Conservation (phyloP, 225 moss, liverwort and hornwort genomes). For the Pseudoscleropodium purum region DNA sequence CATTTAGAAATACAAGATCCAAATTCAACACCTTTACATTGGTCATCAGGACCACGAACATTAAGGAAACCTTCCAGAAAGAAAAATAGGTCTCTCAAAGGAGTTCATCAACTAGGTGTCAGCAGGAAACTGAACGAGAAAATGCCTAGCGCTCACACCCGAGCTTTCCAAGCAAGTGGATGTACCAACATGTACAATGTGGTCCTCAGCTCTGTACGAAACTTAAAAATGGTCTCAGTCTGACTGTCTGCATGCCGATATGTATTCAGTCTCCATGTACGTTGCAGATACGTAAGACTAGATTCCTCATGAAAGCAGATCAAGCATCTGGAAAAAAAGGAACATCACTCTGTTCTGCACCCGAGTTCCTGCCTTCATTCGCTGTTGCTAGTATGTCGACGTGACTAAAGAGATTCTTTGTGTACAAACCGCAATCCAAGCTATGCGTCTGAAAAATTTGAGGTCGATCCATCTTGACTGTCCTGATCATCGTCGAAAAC, state of each 20-base stretch:
- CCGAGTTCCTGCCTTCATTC: neutral
- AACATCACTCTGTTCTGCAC: neutral
- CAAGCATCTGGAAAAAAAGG: neutral
- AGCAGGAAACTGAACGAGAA: slow-evolving; percentile 20
- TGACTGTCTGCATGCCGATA: neutral
- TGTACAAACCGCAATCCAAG: slow-evolving; percentile 4
- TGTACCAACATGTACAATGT: neutral
- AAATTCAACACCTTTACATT: slow-evolving; percentile 7
- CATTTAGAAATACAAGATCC: slow-evolving; percentile 9
- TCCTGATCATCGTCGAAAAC: slow-evolving; percentile 16
- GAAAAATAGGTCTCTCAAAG: neutral
- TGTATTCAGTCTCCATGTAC: neutral
- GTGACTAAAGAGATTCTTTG: neutral
- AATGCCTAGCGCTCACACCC: neutral
- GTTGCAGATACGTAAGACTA: neutral
- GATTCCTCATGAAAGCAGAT: neutral
- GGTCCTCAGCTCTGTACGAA: neutral
- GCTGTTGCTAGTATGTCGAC: neutral
- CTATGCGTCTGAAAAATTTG: slow-evolving; percentile 10
- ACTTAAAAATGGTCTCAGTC: neutral
- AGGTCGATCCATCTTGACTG: slow-evolving; percentile 13
- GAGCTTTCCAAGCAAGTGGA: neutral
- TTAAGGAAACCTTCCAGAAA: neutral
- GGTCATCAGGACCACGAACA: neutral
- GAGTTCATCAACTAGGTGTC: slow-evolving; percentile 8